Conservation (phyloP, 75 land plant genomes). For the Selaginella moellendorffii region DNA sequence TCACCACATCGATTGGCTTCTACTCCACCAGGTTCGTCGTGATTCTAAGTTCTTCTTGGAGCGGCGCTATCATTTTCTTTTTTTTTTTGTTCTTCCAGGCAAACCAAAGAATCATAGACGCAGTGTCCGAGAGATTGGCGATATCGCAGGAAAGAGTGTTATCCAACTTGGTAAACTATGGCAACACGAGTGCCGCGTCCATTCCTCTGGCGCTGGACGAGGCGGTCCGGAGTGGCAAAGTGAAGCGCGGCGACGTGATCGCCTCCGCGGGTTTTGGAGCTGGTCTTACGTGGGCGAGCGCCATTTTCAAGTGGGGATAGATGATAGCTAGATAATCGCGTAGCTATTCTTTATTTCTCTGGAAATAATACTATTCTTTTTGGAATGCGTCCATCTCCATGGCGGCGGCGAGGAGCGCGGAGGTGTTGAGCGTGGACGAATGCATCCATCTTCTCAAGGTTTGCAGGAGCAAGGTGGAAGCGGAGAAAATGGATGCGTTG, state of each 20-base stretch:
- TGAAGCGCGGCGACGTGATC: slow-evolving; percentile 54
- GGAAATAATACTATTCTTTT: too few species aligned
- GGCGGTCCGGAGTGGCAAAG: slow-evolving; percentile 62
- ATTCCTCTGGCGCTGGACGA: slow-evolving; percentile 91
- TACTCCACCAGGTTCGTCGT: slow-evolving; percentile 77
- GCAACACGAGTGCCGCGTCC: slow-evolving; percentile 93
- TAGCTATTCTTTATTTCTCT: too few species aligned
- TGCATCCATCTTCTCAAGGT: too few species aligned
- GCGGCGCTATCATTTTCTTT: too few species aligned
- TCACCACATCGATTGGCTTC: slow-evolving; percentile 68
- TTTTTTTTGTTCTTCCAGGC: slow-evolving; percentile 48
- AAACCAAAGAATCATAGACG: slow-evolving; percentile 78
- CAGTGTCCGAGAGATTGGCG: slow-evolving; percentile 57
- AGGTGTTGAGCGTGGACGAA: too few species aligned
- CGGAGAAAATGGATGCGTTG: too few species aligned
- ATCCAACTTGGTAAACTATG: slow-evolving; percentile 71
- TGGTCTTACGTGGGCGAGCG: slow-evolving; percentile 92
- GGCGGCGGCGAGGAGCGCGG: too few species aligned
- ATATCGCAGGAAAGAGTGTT: slow-evolving; percentile 55
- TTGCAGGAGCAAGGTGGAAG: too few species aligned
- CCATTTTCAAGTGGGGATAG: slow-evolving; percentile 70
- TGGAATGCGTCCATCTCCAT: too few species aligned
- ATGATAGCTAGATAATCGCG: too few species aligned
- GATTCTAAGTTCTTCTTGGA: too few species aligned
- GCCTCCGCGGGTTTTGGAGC: slow-evolving; percentile 89